Evolutionary conservation across 148 eudicot species (phyloP), one percentile per base, ranked within the genome.

Genomic region (Camellia sinensis): DNA sequence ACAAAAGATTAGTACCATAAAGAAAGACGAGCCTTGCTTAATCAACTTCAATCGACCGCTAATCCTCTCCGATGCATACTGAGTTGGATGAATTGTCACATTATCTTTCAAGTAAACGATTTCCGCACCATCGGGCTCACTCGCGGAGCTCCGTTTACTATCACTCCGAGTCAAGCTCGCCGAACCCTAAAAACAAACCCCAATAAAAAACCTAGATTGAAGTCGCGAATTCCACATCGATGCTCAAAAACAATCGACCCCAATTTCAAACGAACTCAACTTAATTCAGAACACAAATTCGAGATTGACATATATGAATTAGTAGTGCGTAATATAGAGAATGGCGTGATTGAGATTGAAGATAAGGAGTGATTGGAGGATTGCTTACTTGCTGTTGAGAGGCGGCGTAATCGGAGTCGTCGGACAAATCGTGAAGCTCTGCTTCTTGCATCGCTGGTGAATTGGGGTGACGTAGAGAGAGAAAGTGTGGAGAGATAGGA

Each of bases 41-140:
- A 92, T 83, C 85, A 97, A 85, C 88, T 87, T 94, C 89, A 97
- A 87, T 70, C 94, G 86, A 40, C 99, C 99, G 74, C 95, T 85
- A 76, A 97, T 97, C 86, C 98, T 89, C 87, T 96, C 99, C 57
- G 94, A 85, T 67, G 92, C 92, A 46, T 87, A 88, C 85, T 97
- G 98, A 69, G 97, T 92, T 7, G 99, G 99, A 82, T 97, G 99
- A 86, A 97, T 88, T 7, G 99, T 82, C 69, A 97, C 99, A 85
- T 97, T 94, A 60, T 97, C 98, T 83, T 90, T 97, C 84, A 84
- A 57, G 81, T 85, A 97, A 60, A 97, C 90, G 29, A 88, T 57
- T 67, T 92, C 94, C 0, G 92, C 88, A 18, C 89, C 88, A 52
- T 91, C 98, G 29, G 93, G 84, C n/a, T 93, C 99, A 73, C 80